phyloP scores from a whole-genome alignment of 2,329 filamentous ascomycete species.

The Lomentospora prolificans region DNA sequence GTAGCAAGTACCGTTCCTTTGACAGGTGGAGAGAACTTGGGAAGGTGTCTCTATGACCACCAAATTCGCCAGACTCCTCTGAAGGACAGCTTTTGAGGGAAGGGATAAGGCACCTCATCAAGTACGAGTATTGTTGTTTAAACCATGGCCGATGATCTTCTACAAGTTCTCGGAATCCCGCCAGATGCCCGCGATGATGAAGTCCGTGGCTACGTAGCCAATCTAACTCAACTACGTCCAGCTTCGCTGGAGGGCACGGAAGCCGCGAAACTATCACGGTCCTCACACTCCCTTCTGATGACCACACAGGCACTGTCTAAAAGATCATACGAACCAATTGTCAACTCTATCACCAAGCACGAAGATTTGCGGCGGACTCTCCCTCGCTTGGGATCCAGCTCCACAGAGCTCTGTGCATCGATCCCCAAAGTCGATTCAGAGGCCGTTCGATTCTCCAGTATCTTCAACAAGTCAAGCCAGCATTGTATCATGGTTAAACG shows the following conservation, averaged over 20 bases:
- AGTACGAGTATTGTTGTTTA: no score
- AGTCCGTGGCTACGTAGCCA: slow-evolving; percentile 62
- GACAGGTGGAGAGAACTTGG: no score
- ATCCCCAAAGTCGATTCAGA: slow-evolving; percentile 73
- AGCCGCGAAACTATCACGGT: slow-evolving; percentile 68
- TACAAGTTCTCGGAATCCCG: slow-evolving; percentile 22
- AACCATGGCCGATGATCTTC: slow-evolving; percentile 26
- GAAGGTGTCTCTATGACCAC: no score
- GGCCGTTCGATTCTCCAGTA: slow-evolving; percentile 70
- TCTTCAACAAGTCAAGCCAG: slow-evolving; percentile 66
- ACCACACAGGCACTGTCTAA: slow-evolving; percentile 83
- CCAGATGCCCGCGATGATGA: slow-evolving; percentile 33
- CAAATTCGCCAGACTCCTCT: no score
- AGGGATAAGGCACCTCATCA: no score
- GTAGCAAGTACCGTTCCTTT: no score
- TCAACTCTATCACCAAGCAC: slow-evolving; percentile 70
- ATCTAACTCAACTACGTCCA: slow-evolving; percentile 67
- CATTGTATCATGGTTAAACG: slow-evolving; percentile 62
- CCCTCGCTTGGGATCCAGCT: slow-evolving; percentile 57
- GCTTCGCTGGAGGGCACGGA: slow-evolving; percentile 65
- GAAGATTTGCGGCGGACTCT: slow-evolving; percentile 62
- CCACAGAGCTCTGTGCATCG: slow-evolving; percentile 55
- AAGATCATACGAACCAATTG: slow-evolving; percentile 75
- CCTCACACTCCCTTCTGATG: slow-evolving; percentile 69
- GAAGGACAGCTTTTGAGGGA: not conserved